Base-by-base conservation (phyloP, 1,284 basidiomycete species). In the Pterula multifida region DNA sequence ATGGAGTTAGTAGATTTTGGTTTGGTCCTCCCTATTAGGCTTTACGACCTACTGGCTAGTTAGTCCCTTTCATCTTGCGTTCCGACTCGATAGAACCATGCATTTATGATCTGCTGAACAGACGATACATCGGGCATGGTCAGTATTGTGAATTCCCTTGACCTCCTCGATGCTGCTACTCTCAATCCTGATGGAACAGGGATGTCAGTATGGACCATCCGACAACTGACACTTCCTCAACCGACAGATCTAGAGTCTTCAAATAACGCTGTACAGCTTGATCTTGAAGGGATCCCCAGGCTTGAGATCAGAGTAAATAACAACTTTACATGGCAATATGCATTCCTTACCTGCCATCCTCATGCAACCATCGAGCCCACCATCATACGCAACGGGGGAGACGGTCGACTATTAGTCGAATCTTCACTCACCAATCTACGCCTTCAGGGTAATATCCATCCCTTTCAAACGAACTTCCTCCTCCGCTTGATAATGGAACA, bases 321-420 rank as follows among this genome's bases (percentile, higher is more conserved):
- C 42, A 47, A 53, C 26, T 49, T 53, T 26, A 51, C 54, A 2
- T 61, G 54, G 52, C 35, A 54, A 11, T 21, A 64, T 28, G 60
- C 58, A 1, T 44, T 63, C 32, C 32, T 61, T 32, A 45, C 45
- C 0, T 61, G 62, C 39, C 13, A 45, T 3, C 60, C 61, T 17
- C 63, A 63, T 24, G 35, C 53, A n/a, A 50, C 36, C 2, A 55
- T 64, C 15, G 55, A 61, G 50, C 63, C 61, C 1, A 56, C 60
- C n/a, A 60, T 63, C 39, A 55, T 61, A 19, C 55, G 62, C 24
- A 62, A 47, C 25, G 45, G 54, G 9, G 9, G n/a, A n/a, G 39
- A 17, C 21, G 19, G 32, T 35, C 9, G 19, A 19, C 39, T 42
- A 6, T 6, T 42, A 6, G 19, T 42, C 56, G 60, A 4, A 47